Evolutionary conservation across 2,329 filamentous ascomycete species (phyloP).

Genomic region (Cordyceps javanica): DNA sequence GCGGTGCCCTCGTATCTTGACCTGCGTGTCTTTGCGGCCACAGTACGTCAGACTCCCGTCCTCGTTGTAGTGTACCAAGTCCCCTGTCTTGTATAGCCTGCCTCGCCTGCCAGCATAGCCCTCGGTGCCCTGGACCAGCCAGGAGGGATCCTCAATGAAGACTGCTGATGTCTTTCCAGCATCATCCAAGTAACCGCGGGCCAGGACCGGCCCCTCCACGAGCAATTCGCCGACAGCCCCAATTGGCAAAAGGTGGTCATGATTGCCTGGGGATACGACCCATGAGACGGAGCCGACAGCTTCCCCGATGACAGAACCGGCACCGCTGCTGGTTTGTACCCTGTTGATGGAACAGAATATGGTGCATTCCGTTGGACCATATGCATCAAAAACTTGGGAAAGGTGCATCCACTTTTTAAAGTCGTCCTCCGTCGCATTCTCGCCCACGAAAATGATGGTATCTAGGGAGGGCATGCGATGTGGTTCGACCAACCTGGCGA

Average conservation of each 20-base stretch:
- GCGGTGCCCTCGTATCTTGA: slow-evolving; percentile 48
- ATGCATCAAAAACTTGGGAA: slow-evolving; percentile 29
- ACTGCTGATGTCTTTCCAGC: slow-evolving; percentile 15
- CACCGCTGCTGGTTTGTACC: not conserved
- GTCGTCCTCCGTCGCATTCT: slow-evolving; percentile 17
- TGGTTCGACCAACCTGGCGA: not conserved
- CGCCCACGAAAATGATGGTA: slow-evolving; percentile 9
- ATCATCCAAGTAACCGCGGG: slow-evolving; percentile 14
- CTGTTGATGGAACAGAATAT: slow-evolving; percentile 18
- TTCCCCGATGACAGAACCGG: slow-evolving; percentile 3
- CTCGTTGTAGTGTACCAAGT: slow-evolving; percentile 35
- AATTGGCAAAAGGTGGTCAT: slow-evolving; percentile 13
- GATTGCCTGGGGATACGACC: not conserved
- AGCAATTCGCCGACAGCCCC: slow-evolving; percentile 17
- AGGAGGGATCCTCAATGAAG: slow-evolving; percentile 16
- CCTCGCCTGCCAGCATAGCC: not conserved
- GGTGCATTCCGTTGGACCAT: slow-evolving; percentile 35
- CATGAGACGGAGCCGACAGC: slow-evolving; percentile 1
- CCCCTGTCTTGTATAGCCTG: slow-evolving; percentile 40
- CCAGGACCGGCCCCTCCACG: slow-evolving; percentile 16
- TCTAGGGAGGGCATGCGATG: not conserved
- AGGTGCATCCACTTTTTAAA: slow-evolving; percentile 18
- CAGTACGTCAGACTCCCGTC: slow-evolving; percentile 32
- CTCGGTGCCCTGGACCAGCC: not conserved
- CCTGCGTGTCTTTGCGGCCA: slow-evolving; percentile 46